Base-by-base conservation (phyloP, 805 yeast genomes). In the Hyphopichia homilentoma region DNA sequence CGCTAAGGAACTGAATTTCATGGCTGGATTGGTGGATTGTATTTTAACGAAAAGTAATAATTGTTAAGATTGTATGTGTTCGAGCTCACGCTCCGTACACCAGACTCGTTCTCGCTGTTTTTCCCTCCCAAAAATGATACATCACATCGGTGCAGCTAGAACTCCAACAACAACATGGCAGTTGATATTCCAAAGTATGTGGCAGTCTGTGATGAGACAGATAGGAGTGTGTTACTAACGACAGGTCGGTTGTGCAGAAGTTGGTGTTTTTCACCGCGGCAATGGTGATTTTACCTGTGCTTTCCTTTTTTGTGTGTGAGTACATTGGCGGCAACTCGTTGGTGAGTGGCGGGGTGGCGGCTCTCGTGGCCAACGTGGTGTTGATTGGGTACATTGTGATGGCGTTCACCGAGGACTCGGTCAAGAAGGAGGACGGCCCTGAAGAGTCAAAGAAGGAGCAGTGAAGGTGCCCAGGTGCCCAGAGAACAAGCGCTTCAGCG, bases 301-400 rank as follows among this genome's bases (percentile, higher is more conserved):
- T 70, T 17, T 63, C 82, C 2, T 84, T 84, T 56, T 84, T 84
- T 52, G 39, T 59, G 2, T 54, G 69, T 11, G 81, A 77, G 43
- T 69, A 67, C 44, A 36, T 65, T 13, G 52, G 46, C 33, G 67
- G 64, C 29, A 83, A 75, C 47, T 73, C 88, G 1, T 56, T 84
- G 9, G 61, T 81, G 8, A 79, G 87, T 31, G 94, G 94, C 25
- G 93, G 93, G 3, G 50, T 79, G n/a, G 86, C 89, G 22, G 93
- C 93, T 2, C 65, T 76, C 12, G 75, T 75, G 35, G 93, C 93
- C 17, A 84, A 84, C 49, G 59, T 79, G 5, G 93, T 84, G 14
- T 61, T 84, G 43, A 73, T 84, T 32, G 84, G 83, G 1, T 84
- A 81, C 48, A 77, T 84, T 21, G 66, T 81, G 12, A 83, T 74